Base-by-base conservation (phyloP, 176 grass and related monocot species). In the Bothriochloa decipiens region DNA sequence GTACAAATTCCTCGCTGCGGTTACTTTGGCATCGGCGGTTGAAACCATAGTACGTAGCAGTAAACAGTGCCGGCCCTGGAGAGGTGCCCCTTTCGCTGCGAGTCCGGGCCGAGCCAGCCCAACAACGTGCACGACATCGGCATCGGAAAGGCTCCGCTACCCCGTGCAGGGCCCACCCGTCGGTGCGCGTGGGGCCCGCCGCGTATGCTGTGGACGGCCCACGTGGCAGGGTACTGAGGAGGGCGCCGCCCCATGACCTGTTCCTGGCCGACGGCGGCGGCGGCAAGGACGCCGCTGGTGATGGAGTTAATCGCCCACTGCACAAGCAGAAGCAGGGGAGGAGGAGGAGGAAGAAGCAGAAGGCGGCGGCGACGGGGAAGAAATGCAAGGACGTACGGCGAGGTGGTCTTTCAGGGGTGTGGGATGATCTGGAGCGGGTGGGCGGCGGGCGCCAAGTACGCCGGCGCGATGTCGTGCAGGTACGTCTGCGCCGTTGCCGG, bases 381-480 rank as follows among this genome's bases (percentile, higher is more conserved):
- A 13, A 20, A 18, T n/a, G 32, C 29, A 29, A 32, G 40, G 20
- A 32, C 29, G 29, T 32, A 15, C 45, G 79, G 43, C 12, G 68
- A 68, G 6, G 74, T 32, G 6, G 0, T 26, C 10, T 25, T 45
- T 2, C 65, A 55, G 3, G 53, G 83, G 10, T 65, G 88, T 35
- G 84, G 67, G 65, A 16, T 90, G 65, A 16, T 90, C 4, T 90
- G 74, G 87, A 40, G 11, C 32, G 79, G 80, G 3, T 88, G 87
- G 87, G 58, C 68, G 43, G 52, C 53, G 29, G 25, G 88, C 18
- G 78, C 55, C 36, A 88, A 46, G 82, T 84, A 39, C 82, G 47
- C 82, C 22, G 72, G 41, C 0, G 43, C 28, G 3, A 74, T 90
- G 80, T 83, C 84, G 46, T 90, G 88, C 79, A 83, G 35, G 80